These are phyloP conservation scores for Nevesoporus exiguus DNA, from an alignment of 768 basidiomycete genomes.

Conservation along the genomic window DNA sequence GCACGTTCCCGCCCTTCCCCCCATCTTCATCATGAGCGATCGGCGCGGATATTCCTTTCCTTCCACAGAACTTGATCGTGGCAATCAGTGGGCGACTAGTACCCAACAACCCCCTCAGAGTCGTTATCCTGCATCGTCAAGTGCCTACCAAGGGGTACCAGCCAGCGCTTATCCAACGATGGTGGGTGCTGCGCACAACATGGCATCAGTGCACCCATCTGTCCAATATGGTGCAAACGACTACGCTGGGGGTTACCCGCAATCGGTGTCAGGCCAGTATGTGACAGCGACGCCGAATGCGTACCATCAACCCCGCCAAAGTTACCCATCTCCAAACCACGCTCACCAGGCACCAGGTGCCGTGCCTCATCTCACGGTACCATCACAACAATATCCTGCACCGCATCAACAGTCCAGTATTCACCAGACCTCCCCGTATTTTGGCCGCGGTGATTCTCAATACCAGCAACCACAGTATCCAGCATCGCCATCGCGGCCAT, in stretches of 20 bases:
- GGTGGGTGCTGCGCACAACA: constrained; percentile 13
- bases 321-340: constrained; percentile 25
- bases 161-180: constrained; percentile 19
- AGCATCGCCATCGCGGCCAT: constrained; percentile 58
- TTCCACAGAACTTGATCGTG: constrained; percentile 14
- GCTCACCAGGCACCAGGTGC: constrained; percentile 33
- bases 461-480: constrained; percentile 45
- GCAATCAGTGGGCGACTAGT: constrained; percentile 23
- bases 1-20: constrained; percentile 3
- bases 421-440: constrained; percentile 33
- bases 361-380: constrained; percentile 31
- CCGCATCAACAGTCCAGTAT: constrained; percentile 17
- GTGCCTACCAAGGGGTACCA: constrained; percentile 19
- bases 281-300: constrained; percentile 6
- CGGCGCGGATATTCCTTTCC: constrained; percentile 31
- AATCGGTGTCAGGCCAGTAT: constrained; percentile 24
- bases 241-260: constrained; percentile 18
- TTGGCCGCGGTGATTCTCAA: constrained; percentile 29
- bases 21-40: constrained; percentile 23
- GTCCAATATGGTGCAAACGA: constrained; percentile 22
- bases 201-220: constrained; percentile 19
- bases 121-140: constrained; percentile 25
- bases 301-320: constrained; percentile 26
- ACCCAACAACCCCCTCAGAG: constrained; percentile 14
- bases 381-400: constrained; percentile 29